Conservation (phyloP, 1,284 basidiomycete species). For the Cryptococcus wingfieldii region DNA sequence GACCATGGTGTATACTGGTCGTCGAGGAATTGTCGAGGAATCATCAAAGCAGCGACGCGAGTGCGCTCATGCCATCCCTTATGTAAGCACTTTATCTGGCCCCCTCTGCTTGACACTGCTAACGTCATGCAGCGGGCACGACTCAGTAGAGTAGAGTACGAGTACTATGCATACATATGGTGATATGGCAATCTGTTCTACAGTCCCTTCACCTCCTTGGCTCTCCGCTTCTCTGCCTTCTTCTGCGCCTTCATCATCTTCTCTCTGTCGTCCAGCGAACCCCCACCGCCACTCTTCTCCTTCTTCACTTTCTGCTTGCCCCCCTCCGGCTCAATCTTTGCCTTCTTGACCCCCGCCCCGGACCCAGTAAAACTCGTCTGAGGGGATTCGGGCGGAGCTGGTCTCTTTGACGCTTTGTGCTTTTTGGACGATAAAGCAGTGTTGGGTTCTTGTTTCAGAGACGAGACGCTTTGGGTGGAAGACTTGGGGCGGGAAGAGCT, state of each 20-base stretch:
- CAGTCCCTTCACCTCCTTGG: slow-evolving; percentile 2
- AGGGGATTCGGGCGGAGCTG: too few relatives aligned
- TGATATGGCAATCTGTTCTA: background rate
- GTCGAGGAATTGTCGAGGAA: too few relatives aligned
- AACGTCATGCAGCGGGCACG: too few relatives aligned
- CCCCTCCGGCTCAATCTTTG: background rate
- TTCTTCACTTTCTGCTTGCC: background rate
- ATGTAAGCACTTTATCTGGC: too few relatives aligned
- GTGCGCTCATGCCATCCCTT: too few relatives aligned
- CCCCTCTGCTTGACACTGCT: too few relatives aligned
- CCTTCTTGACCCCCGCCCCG: background rate
- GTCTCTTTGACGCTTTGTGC: too few relatives aligned
- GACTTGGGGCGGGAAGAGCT: background rate
- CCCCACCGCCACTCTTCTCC: background rate
- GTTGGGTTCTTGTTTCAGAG: too few relatives aligned
- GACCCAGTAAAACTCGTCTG: background rate
- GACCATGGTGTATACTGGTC: slow-evolving; percentile 21
- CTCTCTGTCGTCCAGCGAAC: slow-evolving; percentile 13
- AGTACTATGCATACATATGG: too few relatives aligned
- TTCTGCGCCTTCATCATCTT: slow-evolving; percentile 13
- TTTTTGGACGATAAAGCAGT: too few relatives aligned
- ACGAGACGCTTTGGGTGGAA: background rate
- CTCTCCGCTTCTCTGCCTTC: slow-evolving; percentile 15
- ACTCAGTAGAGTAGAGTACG: too few relatives aligned
- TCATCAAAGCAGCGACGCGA: too few relatives aligned